Base-by-base conservation (phyloP, 441 rosid species). In the Populus hybrid region DNA sequence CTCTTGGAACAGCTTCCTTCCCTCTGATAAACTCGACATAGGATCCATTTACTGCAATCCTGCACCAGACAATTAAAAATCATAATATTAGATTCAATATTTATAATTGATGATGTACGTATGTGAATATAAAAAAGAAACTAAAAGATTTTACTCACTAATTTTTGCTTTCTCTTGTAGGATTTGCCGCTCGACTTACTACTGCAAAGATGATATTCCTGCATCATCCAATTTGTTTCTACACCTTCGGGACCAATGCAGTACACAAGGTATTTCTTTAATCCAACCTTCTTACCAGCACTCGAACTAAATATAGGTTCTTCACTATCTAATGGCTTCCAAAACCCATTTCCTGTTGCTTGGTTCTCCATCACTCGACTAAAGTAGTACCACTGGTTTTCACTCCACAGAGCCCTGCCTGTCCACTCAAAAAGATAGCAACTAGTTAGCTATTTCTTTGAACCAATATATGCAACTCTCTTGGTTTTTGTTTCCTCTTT, bases 161-260 rank as follows among this genome's bases (percentile, higher is more conserved):
- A 11, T 56, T 70, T 79, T 42, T 61, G 50, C 24, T 50, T 36
- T 59, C 68, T 80, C 68, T 77, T 81, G 63, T 50, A 53, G 42
- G 84, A 74, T 42, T 33, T 4, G 9, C 38, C 74, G 26, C 21
- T 10, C 66, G 82, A 74, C 14, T 33, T 7, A 10, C 38, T 66
- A 29, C 24, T 16, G 68, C 69, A 78, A 63, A 85, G 83, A 74
- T 68, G 83, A 74, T 83, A 88, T 74, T 82, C 81, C 42, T 83
- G 82, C 89, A 85, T 85, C 64, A 85, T 53, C 91, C 91, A 88
- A 18, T 79, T 80, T 40, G 89, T 84, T 75, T 85, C 79, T 16
- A 75, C 63, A 28, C 74, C 78, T 14, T n/a, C 9, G 24, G 68
- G 71, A 71, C 82, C 79, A 36, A 24, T 31, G 78, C 40, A 82